Evolutionary conservation across 2,329 filamentous ascomycete genomes (phyloP).

Genomic region (Apiospora aurea): DNA sequence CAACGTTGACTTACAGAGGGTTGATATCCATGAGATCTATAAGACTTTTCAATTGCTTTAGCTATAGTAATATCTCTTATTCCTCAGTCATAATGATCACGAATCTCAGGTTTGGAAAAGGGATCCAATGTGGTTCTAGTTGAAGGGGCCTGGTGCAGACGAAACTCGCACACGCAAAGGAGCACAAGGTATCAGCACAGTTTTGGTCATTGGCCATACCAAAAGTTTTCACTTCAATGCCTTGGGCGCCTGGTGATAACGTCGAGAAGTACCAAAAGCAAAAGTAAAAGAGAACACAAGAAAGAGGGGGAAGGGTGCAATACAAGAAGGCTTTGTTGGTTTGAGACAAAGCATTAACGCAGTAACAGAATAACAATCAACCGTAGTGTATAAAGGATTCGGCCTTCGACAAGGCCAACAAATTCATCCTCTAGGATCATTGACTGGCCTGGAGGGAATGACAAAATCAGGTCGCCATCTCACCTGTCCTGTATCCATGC

Average conservation of each 20-base stretch:
- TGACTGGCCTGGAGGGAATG: too few relatives aligned
- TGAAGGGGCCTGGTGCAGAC: background rate
- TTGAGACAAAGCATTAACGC: background rate
- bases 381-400: background rate
- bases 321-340: background rate
- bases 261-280: background rate
- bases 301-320: background rate
- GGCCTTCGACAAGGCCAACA: too few relatives aligned
- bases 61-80: background rate
- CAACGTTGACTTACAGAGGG: background rate
- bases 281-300: too few relatives aligned
- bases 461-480: too few relatives aligned
- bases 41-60: background rate
- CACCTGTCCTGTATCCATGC: too few relatives aligned
- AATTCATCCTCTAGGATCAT: background rate
- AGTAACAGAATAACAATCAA: background rate
- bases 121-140: background rate
- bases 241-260: background rate
- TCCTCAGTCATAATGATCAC: background rate
- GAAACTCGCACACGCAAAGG: background rate
- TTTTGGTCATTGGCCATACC: fast-evolving
- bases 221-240: background rate
- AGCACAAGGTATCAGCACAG: background rate
- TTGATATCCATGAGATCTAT: too few relatives aligned
- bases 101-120: background rate